These are phyloP conservation scores for Sherardia arvensis DNA, from an alignment of 257 asterid species.

Conservation along the genomic window DNA sequence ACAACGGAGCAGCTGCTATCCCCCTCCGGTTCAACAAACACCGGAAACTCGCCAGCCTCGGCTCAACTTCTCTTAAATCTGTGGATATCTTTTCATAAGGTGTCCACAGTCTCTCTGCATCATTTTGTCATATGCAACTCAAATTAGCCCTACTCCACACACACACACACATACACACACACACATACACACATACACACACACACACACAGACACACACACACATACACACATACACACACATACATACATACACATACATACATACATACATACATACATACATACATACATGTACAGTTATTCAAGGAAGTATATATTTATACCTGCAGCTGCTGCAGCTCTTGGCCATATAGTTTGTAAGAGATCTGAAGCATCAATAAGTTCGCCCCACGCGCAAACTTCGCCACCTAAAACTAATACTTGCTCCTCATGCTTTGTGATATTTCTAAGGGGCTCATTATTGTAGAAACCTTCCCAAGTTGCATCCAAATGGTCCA, in stretches of 20 bases:
- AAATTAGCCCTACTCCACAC: neutral
- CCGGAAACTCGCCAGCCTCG: slow-evolving; percentile 58
- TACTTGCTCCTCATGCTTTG: slow-evolving; percentile 52
- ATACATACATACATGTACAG: too few relatives aligned
- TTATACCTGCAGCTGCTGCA: slow-evolving; percentile 95
- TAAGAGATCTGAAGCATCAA: slow-evolving; percentile 71
- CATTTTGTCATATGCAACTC: neutral
- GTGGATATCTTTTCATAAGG: slow-evolving; percentile 44
- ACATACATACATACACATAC: too few relatives aligned
- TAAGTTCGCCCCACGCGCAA: slow-evolving; percentile 74
- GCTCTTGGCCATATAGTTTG: slow-evolving; percentile 96
- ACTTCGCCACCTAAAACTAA: slow-evolving; percentile 85
- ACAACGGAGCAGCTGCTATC: slow-evolving; percentile 78
- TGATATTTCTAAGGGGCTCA: slow-evolving; percentile 80
- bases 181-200: too few relatives aligned
- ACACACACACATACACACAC: too few relatives aligned
- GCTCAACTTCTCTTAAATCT: slow-evolving; percentile 40
- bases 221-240: too few relatives aligned
- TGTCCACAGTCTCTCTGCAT: slow-evolving; percentile 80
- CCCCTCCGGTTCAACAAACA: slow-evolving; percentile 87
- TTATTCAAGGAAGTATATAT: slow-evolving; percentile 6
- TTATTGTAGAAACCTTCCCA: slow-evolving; percentile 79
- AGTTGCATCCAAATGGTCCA: slow-evolving; percentile 67
- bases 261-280: too few relatives aligned
- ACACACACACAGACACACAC: too few relatives aligned